These are phyloP conservation scores for Rhodamnia argentea DNA, from an alignment of 345 rosid genomes.

Conservation along the genomic window DNA sequence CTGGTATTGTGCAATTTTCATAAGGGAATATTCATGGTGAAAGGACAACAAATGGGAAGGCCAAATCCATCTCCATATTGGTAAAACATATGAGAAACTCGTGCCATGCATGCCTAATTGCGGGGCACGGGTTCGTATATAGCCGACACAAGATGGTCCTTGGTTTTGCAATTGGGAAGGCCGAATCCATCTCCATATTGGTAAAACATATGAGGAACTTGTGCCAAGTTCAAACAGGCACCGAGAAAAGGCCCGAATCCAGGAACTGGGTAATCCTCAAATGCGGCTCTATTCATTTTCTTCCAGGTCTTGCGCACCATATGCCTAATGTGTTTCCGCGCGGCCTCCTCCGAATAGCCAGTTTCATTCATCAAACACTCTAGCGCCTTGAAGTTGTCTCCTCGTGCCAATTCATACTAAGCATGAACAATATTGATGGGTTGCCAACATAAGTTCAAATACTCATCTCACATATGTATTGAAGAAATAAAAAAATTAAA, in stretches of 20 bases:
- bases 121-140: background rate
- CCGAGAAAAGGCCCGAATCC: background rate
- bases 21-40: too few relatives aligned
- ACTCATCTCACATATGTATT: background rate
- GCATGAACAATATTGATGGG: background rate
- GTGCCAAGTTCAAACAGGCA: background rate
- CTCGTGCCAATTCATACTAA: background rate
- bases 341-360: background rate
- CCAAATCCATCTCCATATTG: too few relatives aligned
- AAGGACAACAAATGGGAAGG: background rate
- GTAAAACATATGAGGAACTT: too few relatives aligned
- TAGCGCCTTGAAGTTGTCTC: slow-evolving; percentile 3
- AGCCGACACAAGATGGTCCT: background rate
- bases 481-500: background rate
- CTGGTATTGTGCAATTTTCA: too few relatives aligned
- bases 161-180: background rate
- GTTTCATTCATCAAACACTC: slow-evolving; percentile 8
- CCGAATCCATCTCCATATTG: slow-evolving; percentile 10
- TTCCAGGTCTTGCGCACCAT: slow-evolving; percentile 5
- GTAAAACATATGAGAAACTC: too few relatives aligned
- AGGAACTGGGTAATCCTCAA: background rate
- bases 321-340: background rate
- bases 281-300: background rate
- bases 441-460: too few relatives aligned
- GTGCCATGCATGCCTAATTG: too few relatives aligned